Evolutionary conservation across 2,329 filamentous ascomycete genomes (phyloP).

Genomic region (Aspergillus floridensis): DNA sequence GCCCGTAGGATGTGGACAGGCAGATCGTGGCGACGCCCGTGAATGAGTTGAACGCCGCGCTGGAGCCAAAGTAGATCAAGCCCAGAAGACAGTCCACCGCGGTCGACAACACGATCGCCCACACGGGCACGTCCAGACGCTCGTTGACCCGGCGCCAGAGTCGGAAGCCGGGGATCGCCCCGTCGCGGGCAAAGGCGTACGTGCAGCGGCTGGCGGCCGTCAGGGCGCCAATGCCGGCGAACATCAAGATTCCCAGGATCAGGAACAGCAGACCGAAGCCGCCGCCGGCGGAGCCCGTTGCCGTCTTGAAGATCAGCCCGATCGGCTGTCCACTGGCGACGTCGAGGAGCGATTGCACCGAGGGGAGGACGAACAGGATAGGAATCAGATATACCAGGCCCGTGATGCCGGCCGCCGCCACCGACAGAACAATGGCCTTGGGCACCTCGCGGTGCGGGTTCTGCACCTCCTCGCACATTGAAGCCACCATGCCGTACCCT

Average conservation of each 20-base stretch:
- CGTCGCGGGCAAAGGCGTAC: conserved; percentile 73
- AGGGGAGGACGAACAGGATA: conserved; percentile 71
- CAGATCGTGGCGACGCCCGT: conserved; percentile 79
- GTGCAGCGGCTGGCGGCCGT: conserved; percentile 73
- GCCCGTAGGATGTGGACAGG: conserved; percentile 69
- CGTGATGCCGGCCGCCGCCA: conserved; percentile 64
- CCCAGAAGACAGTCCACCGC: conserved; percentile 68
- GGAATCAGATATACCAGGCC: conserved; percentile 68
- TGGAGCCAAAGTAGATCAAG: conserved; percentile 75
- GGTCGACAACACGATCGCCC: conserved; percentile 66
- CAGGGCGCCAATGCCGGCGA: conserved; percentile 71
- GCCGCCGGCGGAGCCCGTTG: conserved; percentile 68
- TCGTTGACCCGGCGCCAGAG: conserved; percentile 66
- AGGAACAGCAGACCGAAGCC: conserved; percentile 75
- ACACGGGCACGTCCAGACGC: conserved; percentile 66
- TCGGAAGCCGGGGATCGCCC: conserved; percentile 67
- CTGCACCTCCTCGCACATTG: conserved; percentile 72
- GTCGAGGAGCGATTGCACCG: conserved; percentile 60
- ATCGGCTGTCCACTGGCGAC: conserved; percentile 74
- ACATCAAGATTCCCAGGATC: conserved; percentile 72
- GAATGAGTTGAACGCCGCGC: conserved; percentile 75
- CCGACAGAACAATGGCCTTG: conserved; percentile 67
- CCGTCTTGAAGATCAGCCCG: conserved; percentile 70
- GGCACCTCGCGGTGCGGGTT: conserved; percentile 67
- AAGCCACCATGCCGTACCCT: conserved; percentile 67